Conservation (phyloP, 129 eudicot species). For the Pseudognaphalium luteoalbum region DNA sequence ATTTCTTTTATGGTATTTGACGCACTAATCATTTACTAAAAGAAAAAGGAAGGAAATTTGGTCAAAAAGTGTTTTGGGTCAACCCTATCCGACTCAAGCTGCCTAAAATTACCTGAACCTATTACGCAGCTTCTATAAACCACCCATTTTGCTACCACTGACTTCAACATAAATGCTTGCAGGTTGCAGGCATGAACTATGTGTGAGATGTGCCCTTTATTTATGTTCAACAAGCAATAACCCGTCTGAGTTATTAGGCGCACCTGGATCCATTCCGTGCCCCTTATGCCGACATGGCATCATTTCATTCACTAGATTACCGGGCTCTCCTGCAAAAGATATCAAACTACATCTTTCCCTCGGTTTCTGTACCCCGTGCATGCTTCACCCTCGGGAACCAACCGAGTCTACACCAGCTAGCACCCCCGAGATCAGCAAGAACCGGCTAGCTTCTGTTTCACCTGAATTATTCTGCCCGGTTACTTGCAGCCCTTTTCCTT, state of each 20-base stretch:
- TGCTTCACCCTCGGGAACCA: constrained; percentile 79
- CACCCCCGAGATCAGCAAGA: constrained; percentile 56
- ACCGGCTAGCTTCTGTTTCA: constrained; percentile 71
- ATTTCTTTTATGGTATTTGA: too few relatives aligned
- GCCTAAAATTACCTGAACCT: neutral
- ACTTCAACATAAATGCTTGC: constrained; percentile 28
- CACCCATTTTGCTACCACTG: neutral
- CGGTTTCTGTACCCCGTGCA: constrained; percentile 83
- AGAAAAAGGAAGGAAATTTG: neutral
- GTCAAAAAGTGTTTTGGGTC: neutral
- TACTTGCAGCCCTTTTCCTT: constrained; percentile 87
- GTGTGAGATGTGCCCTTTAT: constrained; percentile 94
- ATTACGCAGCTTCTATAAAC: neutral
- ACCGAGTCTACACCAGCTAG: constrained; percentile 45
- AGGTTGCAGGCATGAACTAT: constrained; percentile 85
- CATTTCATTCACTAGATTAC: constrained; percentile 55
- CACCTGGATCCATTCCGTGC: constrained; percentile 95
- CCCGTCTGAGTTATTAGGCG: constrained; percentile 55
- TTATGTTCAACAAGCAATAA: constrained; percentile 84
- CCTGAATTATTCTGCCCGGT: constrained; percentile 84
- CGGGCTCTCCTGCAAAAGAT: constrained; percentile 64
- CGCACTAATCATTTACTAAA: too few relatives aligned
- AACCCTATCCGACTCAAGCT: neutral
- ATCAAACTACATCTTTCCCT: constrained; percentile 63
- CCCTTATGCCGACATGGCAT: constrained; percentile 85